phyloP scores from a whole-genome alignment of 2,329 filamentous ascomycete genomes.

The Phialocephala sp. region DNA sequence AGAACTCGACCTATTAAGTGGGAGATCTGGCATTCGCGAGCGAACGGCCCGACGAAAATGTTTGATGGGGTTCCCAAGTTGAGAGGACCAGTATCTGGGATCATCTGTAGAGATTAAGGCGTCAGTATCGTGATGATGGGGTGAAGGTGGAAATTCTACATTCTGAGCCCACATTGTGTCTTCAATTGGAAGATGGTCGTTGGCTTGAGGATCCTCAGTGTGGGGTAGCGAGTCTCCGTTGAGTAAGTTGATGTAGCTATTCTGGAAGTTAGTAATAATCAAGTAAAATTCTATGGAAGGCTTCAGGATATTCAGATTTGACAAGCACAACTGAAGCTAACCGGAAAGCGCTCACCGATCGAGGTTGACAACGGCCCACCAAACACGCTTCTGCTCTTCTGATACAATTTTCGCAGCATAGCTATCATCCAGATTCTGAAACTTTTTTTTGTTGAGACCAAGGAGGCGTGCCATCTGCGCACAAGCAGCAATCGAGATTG shows the following conservation, averaged over 20 bases:
- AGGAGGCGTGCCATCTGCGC: conserved; percentile 10
- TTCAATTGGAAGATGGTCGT: conserved; percentile 19
- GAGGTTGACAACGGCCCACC: conserved; percentile 22
- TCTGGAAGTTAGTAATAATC: neutral
- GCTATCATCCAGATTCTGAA: neutral
- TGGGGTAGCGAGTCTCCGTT: conserved; percentile 14
- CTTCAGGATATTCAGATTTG: too few relatives aligned
- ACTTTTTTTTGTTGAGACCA: conserved; percentile 17
- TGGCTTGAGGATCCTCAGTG: conserved; percentile 17
- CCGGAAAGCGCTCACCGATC: conserved; percentile 17
- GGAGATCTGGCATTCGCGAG: conserved; percentile 25
- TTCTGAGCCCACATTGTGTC: conserved; percentile 12
- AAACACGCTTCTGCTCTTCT: conserved; percentile 25
- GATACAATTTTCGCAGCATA: neutral
- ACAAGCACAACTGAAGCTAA: too few relatives aligned
- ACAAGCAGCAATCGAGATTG: conserved; percentile 17
- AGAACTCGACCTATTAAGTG: conserved; percentile 22
- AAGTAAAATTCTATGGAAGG: neutral
- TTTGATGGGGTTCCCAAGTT: conserved; percentile 14
- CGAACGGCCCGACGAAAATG: conserved; percentile 17
- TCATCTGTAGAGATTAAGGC: neutral
- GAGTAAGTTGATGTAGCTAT: neutral
- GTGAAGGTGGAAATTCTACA: neutral
- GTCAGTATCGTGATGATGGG: neutral
- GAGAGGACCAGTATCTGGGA: neutral